phyloP scores from a whole-genome alignment of 169 alveolate genomes.

The Plasmodium vivax region DNA sequence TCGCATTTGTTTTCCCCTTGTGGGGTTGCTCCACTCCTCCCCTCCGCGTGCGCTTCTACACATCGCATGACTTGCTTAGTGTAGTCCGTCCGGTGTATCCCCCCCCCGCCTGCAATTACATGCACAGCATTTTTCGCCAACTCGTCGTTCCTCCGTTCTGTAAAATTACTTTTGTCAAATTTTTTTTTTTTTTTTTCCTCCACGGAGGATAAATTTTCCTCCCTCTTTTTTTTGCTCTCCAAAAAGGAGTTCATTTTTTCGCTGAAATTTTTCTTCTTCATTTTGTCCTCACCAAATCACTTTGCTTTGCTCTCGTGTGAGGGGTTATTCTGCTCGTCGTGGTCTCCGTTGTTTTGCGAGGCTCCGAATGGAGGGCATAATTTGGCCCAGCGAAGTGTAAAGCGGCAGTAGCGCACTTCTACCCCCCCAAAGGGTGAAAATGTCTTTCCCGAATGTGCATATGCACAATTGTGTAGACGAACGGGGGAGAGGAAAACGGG shows the following conservation, averaged over 20 bases:
- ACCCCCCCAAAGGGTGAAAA: not conserved
- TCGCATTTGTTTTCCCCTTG: not conserved
- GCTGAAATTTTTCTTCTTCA: constrained; percentile 14
- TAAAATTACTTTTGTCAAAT: constrained; percentile 29
- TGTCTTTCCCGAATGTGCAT: not conserved
- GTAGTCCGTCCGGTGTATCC: not conserved
- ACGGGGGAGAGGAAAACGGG: not conserved
- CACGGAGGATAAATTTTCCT: not conserved
- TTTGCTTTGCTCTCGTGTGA: not conserved
- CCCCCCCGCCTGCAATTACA: not conserved
- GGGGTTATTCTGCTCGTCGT: not conserved
- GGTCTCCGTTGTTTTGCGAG: not conserved
- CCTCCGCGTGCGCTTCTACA: not conserved
- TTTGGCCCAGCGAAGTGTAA: not conserved
- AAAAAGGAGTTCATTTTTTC: not conserved
- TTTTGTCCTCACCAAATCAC: not conserved
- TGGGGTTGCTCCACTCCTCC: not conserved
- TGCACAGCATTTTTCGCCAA: constrained; percentile 7
- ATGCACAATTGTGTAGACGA: not conserved
- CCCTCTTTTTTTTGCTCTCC: constrained; percentile 34
- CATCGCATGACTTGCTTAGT: not conserved
- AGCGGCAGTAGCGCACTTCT: not conserved
- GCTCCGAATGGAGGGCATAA: not conserved
- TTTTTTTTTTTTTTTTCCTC: constrained; percentile 21
- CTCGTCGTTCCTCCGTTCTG: constrained; percentile 1